Conservation (phyloP, 371 early-diverging fungal genomes). For the Chytridium lagenaria region DNA sequence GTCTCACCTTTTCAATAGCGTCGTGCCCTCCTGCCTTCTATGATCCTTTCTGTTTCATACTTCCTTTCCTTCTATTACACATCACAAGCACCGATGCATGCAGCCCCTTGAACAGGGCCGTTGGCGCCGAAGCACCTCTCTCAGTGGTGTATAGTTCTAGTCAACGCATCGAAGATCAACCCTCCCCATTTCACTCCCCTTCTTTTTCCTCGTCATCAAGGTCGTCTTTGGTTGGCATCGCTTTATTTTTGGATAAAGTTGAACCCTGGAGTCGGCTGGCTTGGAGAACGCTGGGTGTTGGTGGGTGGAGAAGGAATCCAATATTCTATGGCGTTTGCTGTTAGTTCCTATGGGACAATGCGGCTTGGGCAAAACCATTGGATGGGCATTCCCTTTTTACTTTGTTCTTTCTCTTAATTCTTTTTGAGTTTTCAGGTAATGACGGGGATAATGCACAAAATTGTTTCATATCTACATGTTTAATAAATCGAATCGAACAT, state of each 20-base stretch:
- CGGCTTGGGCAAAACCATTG: conserved; percentile 34
- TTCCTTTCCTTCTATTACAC: neutral
- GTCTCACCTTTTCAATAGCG: too few relatives aligned
- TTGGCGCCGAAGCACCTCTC: conserved; percentile 2
- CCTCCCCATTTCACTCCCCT: neutral
- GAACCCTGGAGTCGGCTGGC: neutral
- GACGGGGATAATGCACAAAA: too few relatives aligned
- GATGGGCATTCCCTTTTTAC: conserved; percentile 15
- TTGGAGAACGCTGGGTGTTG: too few relatives aligned
- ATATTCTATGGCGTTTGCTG: conserved; percentile 37
- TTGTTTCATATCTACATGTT: too few relatives aligned
- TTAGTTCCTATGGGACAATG: conserved; percentile 18
- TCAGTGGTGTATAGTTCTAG: conserved; percentile 16
- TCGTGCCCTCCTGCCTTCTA: too few relatives aligned
- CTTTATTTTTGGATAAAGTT: neutral
- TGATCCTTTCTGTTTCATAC: neutral
- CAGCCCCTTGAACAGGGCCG: conserved; percentile 12
- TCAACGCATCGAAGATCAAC: conserved; percentile 36
- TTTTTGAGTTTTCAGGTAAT: too few relatives aligned
- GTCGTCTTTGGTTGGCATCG: neutral
- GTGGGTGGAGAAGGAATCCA: conserved; percentile 2
- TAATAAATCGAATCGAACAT: too few relatives aligned
- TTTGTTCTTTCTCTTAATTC: neutral
- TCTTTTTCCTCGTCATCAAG: neutral
- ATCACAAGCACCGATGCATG: neutral